Evolutionary conservation across 169 alveolate species (phyloP), one percentile per base, ranked within the genome.

Genomic region (Eimeria maxima): DNA sequence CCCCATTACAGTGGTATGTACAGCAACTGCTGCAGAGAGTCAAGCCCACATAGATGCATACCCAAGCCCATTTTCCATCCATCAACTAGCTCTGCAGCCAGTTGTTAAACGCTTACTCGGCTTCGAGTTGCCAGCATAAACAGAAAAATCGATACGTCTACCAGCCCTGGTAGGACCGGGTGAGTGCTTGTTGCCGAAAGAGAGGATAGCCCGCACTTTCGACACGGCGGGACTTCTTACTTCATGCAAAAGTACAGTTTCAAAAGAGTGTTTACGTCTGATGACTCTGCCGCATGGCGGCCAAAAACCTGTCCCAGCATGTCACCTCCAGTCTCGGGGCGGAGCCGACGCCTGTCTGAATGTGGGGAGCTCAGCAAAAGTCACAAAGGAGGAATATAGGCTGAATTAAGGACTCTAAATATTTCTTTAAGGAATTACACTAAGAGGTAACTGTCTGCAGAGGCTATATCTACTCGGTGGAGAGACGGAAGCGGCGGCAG

Each of bases 401-500:
- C 67, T 44, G 5, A 20, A 78, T 2, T 78, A 24, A 44, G 22
- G 24, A 78, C n/a, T 24, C 67, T n/a, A 22, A 45, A 7, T 38
- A 1, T 50, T 50, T 8, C 24, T 42, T 47, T 47, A 14, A n/a
- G 67, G 24, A 13, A 8, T 8, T 78, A 45, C 11, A 45, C 8
- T 22, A 50, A 45, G 67, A 78, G 47, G 24, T 78, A 24, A 24
- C 60, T n/a, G 67, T 44, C 18, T 38, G 14, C 67, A 45, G 67
- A 50, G 47, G 67, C 88, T 78, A 44, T 47, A 53, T 47, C 44
- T 78, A 50, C 47, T 22, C 11, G 88, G 67, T 47, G 88, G 88
- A 78, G 88, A 78, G 88, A 78, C 88, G 88, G 88, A 78, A 47
- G 88, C 88, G 63, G 63, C 20, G 88, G n/a, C 63, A 78, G 67